These are phyloP conservation scores for Saturnispora besseyi DNA, from an alignment of 805 yeast genomes.

Conservation along the genomic window DNA sequence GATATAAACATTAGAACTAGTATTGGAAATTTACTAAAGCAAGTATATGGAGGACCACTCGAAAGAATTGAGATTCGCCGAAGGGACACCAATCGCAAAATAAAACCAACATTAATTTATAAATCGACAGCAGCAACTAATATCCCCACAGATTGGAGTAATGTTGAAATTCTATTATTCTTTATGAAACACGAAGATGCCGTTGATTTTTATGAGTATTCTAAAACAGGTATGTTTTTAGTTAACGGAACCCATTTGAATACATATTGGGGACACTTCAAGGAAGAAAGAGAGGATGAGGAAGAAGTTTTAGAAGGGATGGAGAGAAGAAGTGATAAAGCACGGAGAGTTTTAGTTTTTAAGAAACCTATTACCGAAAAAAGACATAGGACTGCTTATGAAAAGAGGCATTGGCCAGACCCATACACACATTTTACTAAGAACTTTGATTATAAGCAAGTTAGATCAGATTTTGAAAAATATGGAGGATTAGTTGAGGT, in stretches of 20 bases:
- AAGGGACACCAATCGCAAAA: constrained; percentile 14
- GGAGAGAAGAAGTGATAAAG: constrained; percentile 32
- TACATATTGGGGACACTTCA: constrained; percentile 37
- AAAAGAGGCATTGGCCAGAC: constrained; percentile 31
- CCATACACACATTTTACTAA: constrained; percentile 35
- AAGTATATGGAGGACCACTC: constrained; percentile 61
- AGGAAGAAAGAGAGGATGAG: constrained; percentile 4
- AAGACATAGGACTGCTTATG: constrained; percentile 12
- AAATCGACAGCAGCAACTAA: not conserved
- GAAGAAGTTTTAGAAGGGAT: constrained; percentile 7
- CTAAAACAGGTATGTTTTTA: constrained; percentile 42
- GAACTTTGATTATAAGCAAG: constrained; percentile 36
- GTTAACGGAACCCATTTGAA: constrained; percentile 47
- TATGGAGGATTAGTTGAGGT: constrained; percentile 58
- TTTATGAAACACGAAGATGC: constrained; percentile 52
- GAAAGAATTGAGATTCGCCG: constrained; percentile 36
- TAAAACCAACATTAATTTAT: constrained; percentile 8
- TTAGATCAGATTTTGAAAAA: constrained; percentile 40
- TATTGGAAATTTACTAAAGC: constrained; percentile 41
- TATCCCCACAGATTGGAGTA: constrained; percentile 20
- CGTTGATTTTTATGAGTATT: constrained; percentile 40
- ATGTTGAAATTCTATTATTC: constrained; percentile 34
- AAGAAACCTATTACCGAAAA: constrained; percentile 29
- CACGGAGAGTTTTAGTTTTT: constrained; percentile 48
- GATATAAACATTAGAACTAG: constrained; percentile 31